phyloP scores from a whole-genome alignment of 1,139 yeast species.

The Candida sp. region DNA sequence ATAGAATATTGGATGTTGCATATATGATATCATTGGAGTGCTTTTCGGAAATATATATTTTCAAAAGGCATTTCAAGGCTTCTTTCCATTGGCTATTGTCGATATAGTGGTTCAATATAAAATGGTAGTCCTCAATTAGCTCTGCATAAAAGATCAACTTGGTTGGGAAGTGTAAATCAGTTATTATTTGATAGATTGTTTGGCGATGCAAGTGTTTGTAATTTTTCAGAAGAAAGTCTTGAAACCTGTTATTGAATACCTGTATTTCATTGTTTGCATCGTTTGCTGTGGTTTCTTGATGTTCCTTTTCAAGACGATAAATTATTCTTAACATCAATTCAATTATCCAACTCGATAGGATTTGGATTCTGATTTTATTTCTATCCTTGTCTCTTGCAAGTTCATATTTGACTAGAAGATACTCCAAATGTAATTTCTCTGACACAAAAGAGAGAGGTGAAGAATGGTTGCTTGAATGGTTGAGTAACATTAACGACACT shows the following conservation, averaged over 20 bases:
- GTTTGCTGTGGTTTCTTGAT: conserved; percentile 2
- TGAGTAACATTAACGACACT: conserved; percentile 62
- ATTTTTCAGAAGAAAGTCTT: conserved; percentile 51
- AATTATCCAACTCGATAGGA: conserved; percentile 82
- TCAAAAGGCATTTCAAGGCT: conserved; percentile 56
- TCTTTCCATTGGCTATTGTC: conserved; percentile 70
- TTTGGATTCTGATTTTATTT: conserved; percentile 50
- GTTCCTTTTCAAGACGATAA: conserved; percentile 17
- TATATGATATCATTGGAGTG: conserved; percentile 45
- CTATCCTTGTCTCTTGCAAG: conserved; percentile 30
- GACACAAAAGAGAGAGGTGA: conserved; percentile 13
- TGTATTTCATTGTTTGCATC: conserved; percentile 8
- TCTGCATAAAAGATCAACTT: conserved; percentile 70
- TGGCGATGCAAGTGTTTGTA: conserved; percentile 51
- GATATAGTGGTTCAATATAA: conserved; percentile 67
- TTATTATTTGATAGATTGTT: conserved; percentile 71
- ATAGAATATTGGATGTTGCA: conserved; percentile 61
- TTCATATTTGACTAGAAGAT: conserved; percentile 52
- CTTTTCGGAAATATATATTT: conserved; percentile 41
- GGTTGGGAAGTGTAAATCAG: conserved; percentile 59
- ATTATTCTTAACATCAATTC: conserved; percentile 46
- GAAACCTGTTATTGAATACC: conserved; percentile 32
- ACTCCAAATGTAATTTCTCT: conserved; percentile 45
- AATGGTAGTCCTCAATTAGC: conserved; percentile 63
- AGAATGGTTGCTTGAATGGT: conserved; percentile 15